These are phyloP conservation scores for Globisporangium takayamanum DNA, from an alignment of 352 stramenopile genomes.

Conservation along the genomic window DNA sequence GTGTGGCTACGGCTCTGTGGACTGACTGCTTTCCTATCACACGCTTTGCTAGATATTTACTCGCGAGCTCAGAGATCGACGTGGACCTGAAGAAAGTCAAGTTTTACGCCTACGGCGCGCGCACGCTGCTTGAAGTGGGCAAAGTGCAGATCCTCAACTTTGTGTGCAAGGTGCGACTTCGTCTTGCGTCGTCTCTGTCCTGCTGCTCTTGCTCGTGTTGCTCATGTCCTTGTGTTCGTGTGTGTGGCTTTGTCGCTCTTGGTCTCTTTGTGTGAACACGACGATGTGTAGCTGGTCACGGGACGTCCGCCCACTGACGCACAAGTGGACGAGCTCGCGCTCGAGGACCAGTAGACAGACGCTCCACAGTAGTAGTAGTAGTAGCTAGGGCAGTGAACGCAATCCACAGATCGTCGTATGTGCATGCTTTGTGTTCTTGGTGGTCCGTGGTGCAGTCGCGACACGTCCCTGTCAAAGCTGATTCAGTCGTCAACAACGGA, in stretches of 20 bases:
- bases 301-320: constrained; percentile 55
- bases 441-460: too few species aligned
- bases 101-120: constrained; percentile 61
- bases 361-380: neutral
- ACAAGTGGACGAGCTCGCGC: constrained; percentile 57
- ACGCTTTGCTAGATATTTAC: constrained; percentile 43
- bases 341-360: constrained; percentile 38
- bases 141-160: constrained; percentile 86
- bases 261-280: constrained; percentile 2
- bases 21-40: neutral
- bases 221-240: neutral
- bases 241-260: neutral
- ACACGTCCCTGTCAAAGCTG: too few species aligned
- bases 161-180: constrained; percentile 65
- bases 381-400: too few species aligned
- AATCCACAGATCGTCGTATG: too few species aligned
- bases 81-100: constrained; percentile 72
- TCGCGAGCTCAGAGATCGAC: constrained; percentile 63
- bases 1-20: neutral
- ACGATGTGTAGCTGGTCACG: constrained; percentile 47
- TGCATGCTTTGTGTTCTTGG: neutral
- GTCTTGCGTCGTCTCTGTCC: neutral
- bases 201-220: neutral
- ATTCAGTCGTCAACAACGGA: neutral
- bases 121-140: constrained; percentile 69